Percentiles rank a stretch among this genome's conserved stretches.
Evolutionary conservation across 306 rosid species (phyloP).

Genomic region (Cyamopsis tetragonoloba): DNA sequence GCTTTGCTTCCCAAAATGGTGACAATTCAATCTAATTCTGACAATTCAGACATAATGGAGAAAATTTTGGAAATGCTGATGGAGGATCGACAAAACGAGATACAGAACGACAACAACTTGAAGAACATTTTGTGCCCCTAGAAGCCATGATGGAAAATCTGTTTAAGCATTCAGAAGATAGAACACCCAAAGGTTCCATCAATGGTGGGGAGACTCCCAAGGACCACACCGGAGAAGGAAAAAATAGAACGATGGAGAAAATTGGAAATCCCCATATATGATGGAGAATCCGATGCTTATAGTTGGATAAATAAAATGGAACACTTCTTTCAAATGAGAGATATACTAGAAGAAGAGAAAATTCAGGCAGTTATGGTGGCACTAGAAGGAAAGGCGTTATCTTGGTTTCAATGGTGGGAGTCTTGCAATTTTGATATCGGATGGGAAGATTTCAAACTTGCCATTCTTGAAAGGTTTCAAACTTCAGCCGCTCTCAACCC

Average conservation of each 20-base stretch:
- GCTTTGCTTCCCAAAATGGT: neutral
- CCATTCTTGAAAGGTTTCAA: neutral
- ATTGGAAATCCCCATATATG: no score
- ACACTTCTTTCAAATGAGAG: neutral
- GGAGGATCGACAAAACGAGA: neutral
- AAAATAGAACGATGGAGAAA: no score
- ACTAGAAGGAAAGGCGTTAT: neutral
- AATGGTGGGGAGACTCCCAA: neutral
- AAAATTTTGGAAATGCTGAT: neutral
- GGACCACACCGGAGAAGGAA: neutral
- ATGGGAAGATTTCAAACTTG: neutral
- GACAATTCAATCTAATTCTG: neutral
- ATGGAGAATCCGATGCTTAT: no score
- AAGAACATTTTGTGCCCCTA: neutral
- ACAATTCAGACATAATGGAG: neutral
- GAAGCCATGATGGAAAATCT: neutral
- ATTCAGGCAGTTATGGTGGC: neutral
- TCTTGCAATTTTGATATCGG: neutral
- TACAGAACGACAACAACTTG: neutral
- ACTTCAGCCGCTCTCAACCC: no score
- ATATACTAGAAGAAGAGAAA: neutral
- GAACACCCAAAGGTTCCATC: no score
- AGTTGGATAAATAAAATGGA: neutral
- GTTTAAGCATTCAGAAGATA: neutral
- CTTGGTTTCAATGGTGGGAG: neutral